A percentile compares a stretch with the other conserved stretches of the same genome.
Evolutionary conservation across 2,329 filamentous ascomycete species (phyloP).

Genomic region (Aspergillus chevalieri): DNA sequence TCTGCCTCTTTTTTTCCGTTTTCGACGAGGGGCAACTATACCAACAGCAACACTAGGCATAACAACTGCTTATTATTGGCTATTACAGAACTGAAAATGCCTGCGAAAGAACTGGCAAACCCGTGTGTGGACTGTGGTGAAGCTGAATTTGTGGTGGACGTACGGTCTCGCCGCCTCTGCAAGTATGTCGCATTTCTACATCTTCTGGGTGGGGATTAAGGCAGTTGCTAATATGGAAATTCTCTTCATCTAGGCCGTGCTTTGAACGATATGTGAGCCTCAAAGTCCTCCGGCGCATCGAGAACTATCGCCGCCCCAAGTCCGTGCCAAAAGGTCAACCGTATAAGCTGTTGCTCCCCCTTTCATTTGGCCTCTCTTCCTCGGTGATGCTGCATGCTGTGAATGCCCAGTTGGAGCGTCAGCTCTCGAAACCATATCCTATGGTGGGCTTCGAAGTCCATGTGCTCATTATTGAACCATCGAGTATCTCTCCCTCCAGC

Average conservation of each 20-base stretch:
- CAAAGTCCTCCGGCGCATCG: constrained; percentile 75
- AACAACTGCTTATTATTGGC: background rate
- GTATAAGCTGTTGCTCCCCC: constrained; percentile 63
- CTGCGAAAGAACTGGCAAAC: constrained; percentile 23
- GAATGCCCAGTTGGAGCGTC: constrained; percentile 60
- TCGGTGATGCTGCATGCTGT: constrained; percentile 70
- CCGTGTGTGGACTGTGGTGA: constrained; percentile 54
- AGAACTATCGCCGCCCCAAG: constrained; percentile 51
- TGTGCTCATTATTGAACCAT: constrained; percentile 38
- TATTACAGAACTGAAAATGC: constrained; percentile 18
- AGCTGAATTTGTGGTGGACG: constrained; percentile 45
- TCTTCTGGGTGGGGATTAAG: constrained; percentile 1
- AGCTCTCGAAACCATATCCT: constrained; percentile 56
- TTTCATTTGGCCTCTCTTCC: constrained; percentile 80
- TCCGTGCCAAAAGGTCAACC: constrained; percentile 32
- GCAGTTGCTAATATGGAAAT: constrained; percentile 7
- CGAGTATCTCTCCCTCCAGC: constrained; percentile 19
- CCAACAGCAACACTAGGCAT: background rate
- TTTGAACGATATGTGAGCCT: constrained; percentile 70
- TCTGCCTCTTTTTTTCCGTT: constrained; percentile 14
- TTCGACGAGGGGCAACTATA: background rate
- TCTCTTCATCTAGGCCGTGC: constrained; percentile 53
- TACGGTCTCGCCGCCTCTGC: constrained; percentile 57
- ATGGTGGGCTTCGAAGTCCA: constrained; percentile 62
- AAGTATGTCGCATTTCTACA: constrained; percentile 35